Evolutionary conservation across 73 alveolate species (phyloP).

Genomic region (Paramecium tetraurelia): DNA sequence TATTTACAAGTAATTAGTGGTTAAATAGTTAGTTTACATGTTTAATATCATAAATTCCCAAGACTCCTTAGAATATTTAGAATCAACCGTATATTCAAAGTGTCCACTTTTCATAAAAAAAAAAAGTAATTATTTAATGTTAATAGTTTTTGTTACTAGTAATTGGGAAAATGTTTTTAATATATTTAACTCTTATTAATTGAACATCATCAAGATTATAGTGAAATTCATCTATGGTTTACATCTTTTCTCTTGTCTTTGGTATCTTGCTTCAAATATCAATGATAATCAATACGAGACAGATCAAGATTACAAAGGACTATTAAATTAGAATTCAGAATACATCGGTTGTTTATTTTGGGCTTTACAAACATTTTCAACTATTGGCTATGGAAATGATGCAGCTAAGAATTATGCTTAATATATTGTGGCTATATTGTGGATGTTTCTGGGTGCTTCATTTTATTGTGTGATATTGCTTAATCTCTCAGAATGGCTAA

Average conservation of each 20-base stretch:
- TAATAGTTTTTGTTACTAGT: not conserved
- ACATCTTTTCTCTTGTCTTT: constrained; percentile 14
- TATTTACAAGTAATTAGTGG: not conserved
- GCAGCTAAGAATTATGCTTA: not conserved
- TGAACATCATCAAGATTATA: not conserved
- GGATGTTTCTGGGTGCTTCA: constrained; percentile 17
- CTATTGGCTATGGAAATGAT: constrained; percentile 28
- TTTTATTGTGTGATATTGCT: not conserved
- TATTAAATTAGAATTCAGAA: not conserved
- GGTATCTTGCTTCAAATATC: not conserved
- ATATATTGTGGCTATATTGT: not conserved
- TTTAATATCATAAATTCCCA: not conserved
- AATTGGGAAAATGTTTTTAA: not conserved
- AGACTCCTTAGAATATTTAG: not conserved
- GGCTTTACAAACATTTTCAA: constrained; percentile 5
- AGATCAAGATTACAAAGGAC: not conserved
- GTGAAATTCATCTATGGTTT: not conserved
- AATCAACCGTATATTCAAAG: not conserved
- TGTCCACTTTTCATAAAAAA: not conserved
- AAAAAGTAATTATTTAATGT: not conserved
- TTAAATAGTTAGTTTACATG: not conserved
- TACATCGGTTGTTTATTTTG: not conserved
- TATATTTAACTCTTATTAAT: not conserved
- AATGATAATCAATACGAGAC: not conserved
- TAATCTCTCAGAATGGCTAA: not conserved